Evolutionary conservation across 2,329 filamentous ascomycete species (phyloP).

Genomic region (Pseudogymnoascus sp.): DNA sequence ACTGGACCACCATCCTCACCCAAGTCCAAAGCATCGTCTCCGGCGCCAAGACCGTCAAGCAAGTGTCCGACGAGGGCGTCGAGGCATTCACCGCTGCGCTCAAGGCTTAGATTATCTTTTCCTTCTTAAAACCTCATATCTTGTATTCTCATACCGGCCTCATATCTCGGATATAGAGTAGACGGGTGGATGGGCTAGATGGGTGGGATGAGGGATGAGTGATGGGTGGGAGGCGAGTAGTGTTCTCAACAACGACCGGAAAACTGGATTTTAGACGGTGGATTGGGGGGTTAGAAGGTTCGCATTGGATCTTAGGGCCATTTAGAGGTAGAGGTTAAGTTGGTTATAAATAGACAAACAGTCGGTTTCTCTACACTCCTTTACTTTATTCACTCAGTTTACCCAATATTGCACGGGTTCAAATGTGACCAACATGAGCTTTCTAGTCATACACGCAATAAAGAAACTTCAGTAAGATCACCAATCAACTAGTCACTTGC

Average conservation of each 20-base stretch:
- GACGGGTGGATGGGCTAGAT: background rate
- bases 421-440: no score
- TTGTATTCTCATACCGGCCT: background rate
- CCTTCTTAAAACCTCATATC: no score
- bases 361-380: background rate
- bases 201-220: background rate
- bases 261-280: background rate
- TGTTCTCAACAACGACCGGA: background rate
- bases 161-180: background rate
- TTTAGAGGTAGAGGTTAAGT: background rate
- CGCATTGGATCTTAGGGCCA: background rate
- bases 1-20: conserved; percentile 71
- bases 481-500: background rate
- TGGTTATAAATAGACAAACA: background rate
- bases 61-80: conserved; percentile 46
- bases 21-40: conserved; percentile 70
- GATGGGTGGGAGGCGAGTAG: background rate
- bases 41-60: conserved; percentile 61
- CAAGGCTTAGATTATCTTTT: background rate
- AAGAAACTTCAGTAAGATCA: background rate
- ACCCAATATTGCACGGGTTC: background rate
- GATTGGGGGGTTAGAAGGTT: background rate
- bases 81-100: conserved; percentile 18
- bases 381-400: background rate
- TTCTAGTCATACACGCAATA: background rate